Percentiles rank a stretch among this genome's conserved stretches.
phyloP scores from a whole-genome alignment of 2,329 filamentous ascomycete genomes.

The Aspergillus clavatus region DNA sequence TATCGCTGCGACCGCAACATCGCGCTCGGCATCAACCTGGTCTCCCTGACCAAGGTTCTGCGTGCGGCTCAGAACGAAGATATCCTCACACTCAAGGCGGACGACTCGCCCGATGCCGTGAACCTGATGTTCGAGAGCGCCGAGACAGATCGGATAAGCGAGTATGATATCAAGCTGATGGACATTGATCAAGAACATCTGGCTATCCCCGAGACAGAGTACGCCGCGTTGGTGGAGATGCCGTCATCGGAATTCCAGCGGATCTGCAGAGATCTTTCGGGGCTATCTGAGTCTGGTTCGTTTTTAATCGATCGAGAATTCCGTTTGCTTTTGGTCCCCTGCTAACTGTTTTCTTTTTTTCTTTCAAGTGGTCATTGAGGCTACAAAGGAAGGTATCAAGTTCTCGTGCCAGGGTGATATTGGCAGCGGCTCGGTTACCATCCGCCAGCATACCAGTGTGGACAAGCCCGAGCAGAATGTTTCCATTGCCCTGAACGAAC shows the following conservation, averaged over 20 bases:
- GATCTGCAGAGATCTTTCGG: slow-evolving; percentile 87
- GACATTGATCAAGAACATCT: slow-evolving; percentile 99
- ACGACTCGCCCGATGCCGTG: slow-evolving; percentile 91
- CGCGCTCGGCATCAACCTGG: slow-evolving; percentile 93
- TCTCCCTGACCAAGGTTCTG: slow-evolving; percentile 93
- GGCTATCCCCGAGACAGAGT: slow-evolving; percentile 98
- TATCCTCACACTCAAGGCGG: slow-evolving; percentile 91
- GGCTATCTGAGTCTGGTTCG: slow-evolving; percentile 92
- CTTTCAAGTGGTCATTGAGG: slow-evolving; percentile 79
- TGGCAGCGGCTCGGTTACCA: slow-evolving; percentile 86
- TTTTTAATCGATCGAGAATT: too few relatives aligned
- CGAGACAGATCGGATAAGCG: slow-evolving; percentile 84
- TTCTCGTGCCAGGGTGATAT: slow-evolving; percentile 93
- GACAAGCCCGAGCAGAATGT: slow-evolving; percentile 85
- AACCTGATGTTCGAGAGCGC: slow-evolving; percentile 93
- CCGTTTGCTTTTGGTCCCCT: too few relatives aligned
- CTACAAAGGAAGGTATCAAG: slow-evolving; percentile 94
- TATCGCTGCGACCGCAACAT: slow-evolving; percentile 99
- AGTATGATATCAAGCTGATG: slow-evolving; percentile 99
- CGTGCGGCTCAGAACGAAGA: slow-evolving; percentile 92
- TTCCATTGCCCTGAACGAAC: slow-evolving; percentile 84
- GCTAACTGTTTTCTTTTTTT: background rate
- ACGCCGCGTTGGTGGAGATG: slow-evolving; percentile 85
- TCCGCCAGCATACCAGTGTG: slow-evolving; percentile 81
- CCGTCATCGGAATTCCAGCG: slow-evolving; percentile 85